Conservation (phyloP, 1,284 basidiomycete genomes). For the Ceratobasidium papillatum region DNA sequence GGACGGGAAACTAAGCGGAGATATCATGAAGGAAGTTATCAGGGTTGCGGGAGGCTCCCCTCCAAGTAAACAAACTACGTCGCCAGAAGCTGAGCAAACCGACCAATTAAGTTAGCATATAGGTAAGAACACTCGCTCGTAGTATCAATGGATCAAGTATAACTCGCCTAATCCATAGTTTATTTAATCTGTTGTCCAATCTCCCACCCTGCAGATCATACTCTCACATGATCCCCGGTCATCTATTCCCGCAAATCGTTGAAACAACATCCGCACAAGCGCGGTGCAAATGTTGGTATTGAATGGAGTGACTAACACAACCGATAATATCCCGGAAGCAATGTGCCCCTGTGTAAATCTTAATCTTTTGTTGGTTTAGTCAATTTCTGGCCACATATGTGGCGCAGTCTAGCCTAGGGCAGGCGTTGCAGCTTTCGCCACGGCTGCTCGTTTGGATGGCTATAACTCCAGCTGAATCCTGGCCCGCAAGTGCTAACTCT, state of each 20-base stretch:
- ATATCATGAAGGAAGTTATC: constrained; percentile 29
- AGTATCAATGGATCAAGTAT: neutral
- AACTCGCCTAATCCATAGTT: neutral
- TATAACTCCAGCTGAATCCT: neutral
- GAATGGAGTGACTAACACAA: neutral
- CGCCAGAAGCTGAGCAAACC: neutral
- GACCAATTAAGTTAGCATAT: neutral
- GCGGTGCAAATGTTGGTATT: neutral
- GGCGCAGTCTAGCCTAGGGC: neutral
- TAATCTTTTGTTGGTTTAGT: neutral
- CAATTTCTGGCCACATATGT: neutral
- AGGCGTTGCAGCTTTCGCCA: neutral
- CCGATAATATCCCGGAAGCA: neutral
- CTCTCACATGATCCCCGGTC: neutral
- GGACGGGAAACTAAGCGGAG: constrained; percentile 27
- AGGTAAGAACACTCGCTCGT: neutral
- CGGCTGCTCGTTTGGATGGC: neutral
- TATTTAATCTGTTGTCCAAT: no score
- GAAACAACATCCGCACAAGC: neutral
- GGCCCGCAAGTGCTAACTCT: neutral
- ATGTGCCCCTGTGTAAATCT: neutral
- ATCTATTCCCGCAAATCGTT: neutral
- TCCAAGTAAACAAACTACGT: neutral
- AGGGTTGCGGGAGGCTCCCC: neutral
- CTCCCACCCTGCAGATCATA: neutral